A percentile compares a stretch with the other conserved stretches of the same genome.
Conservation (phyloP, 768 basidiomycete species). For the Pleurotus eryngii region DNA sequence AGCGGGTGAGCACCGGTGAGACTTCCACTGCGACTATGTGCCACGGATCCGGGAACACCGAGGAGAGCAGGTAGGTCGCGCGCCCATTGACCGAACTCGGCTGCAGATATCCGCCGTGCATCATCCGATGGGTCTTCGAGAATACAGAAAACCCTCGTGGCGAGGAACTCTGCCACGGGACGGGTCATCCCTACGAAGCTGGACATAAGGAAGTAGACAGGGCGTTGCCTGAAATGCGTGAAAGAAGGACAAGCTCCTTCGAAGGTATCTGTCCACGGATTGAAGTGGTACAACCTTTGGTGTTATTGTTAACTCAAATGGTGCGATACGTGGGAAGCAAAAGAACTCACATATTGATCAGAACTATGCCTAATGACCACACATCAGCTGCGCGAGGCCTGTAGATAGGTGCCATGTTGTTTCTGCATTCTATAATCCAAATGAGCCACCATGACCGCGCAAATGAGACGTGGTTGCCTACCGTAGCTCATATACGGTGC, state of each 20-base stretch:
- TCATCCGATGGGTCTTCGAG: slow-evolving; percentile 65
- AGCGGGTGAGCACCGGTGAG: slow-evolving; percentile 66
- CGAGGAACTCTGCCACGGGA: slow-evolving; percentile 84
- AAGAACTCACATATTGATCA: slow-evolving; percentile 89
- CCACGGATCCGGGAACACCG: slow-evolving; percentile 37
- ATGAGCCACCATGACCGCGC: slow-evolving; percentile 12
- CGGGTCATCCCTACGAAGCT: slow-evolving; percentile 89
- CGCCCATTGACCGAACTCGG: slow-evolving; percentile 84
- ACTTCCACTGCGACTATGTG: slow-evolving; percentile 59
- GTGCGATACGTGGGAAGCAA: not conserved
- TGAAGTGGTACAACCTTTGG: slow-evolving; percentile 89
- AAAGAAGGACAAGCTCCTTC: slow-evolving; percentile 81
- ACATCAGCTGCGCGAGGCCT: slow-evolving; percentile 94
- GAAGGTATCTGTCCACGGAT: slow-evolving; percentile 96
- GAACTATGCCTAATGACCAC: slow-evolving; percentile 97
- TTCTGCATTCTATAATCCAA: slow-evolving; percentile 79
- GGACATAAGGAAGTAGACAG: slow-evolving; percentile 82
- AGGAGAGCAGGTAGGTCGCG: slow-evolving; percentile 77
- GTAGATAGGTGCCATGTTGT: slow-evolving; percentile 94
- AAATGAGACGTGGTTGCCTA: slow-evolving; percentile 32
- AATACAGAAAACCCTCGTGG: slow-evolving; percentile 80
- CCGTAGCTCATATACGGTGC: slow-evolving; percentile 99
- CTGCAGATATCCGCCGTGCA: slow-evolving; percentile 67
- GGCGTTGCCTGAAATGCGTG: slow-evolving; percentile 71
- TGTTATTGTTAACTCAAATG: not conserved